Conservation (phyloP, 2,329 filamentous ascomycete species). For the Remersonia thermophila region DNA sequence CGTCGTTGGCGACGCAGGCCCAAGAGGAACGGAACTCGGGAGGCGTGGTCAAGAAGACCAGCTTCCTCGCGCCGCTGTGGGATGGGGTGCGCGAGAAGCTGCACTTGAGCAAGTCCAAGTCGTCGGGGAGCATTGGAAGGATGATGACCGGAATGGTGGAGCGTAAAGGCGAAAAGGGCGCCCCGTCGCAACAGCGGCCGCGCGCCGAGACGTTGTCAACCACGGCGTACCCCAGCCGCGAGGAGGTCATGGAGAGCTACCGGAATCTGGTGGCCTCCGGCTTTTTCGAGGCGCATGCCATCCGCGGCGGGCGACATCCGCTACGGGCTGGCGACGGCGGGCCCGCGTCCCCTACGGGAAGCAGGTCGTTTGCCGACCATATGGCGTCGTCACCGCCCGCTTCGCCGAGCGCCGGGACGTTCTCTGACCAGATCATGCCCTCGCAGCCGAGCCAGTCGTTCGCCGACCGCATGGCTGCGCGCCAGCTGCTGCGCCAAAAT, state of each 20-base stretch:
- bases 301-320: conserved; percentile 42
- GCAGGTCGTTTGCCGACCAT: conserved; percentile 5
- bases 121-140: conserved; percentile 14
- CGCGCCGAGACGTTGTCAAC: too few species aligned
- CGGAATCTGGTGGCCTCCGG: conserved; percentile 43
- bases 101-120: conserved; percentile 16
- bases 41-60: conserved; percentile 10
- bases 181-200: too few species aligned
- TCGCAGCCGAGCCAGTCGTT: conserved; percentile 3
- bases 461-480: conserved; percentile 7
- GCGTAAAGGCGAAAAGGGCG: background rate
- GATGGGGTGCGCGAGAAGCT: conserved; percentile 23
- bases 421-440: conserved; percentile 4
- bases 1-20: conserved; percentile 1
- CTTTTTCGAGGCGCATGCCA: conserved; percentile 47
- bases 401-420: conserved; percentile 1
- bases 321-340: conserved; percentile 13
- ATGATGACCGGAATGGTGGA: conserved; percentile 6
- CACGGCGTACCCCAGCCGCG: conserved; percentile 25
- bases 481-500: background rate
- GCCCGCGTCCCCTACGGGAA: background rate
- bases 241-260: conserved; percentile 45
- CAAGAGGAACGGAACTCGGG: conserved; percentile 3
- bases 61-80: conserved; percentile 23
- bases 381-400: background rate